Base-by-base conservation (phyloP, 306 rosid genomes). In the Styphnolobium japonicum region DNA sequence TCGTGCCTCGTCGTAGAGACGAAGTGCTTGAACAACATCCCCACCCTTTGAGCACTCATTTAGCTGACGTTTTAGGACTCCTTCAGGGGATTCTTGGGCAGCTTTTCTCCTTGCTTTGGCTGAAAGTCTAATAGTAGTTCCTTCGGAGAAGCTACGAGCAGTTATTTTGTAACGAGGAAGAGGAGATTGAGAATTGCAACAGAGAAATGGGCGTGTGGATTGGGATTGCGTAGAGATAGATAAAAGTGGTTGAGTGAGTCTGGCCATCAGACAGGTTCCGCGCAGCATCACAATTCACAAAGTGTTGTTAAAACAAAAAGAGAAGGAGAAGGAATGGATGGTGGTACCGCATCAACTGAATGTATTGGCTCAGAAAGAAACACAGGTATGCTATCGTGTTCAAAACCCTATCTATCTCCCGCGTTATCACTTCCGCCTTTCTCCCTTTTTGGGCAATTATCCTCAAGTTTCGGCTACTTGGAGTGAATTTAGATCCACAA, bases 1-100 rank as follows among this genome's bases (percentile, higher is more conserved):
- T 4, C 85, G 86, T 6, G 98, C 94, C 82, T 90, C 91, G 4
- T 95, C 96, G 33, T 95, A 93, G 37, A 91, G 93, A 36, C 45
- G 4, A 57, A 95, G 92, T 19, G 99, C 98, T 64, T 89, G 89
- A 40, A 66, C 57, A 62, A 90, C 67, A 19, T 90, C 80, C 9
- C 96, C 88, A 5, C 61, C 6, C 62, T 69, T 89, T 0, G 99
- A 93, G 48, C 97, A 95, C 77, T 74, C 58, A 36, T 73, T 90
- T 0, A 91, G 86, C 53, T 85, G 84, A 34, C 25, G 39, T 29
- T 18, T 80, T 2, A 95, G 86, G 22, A 91, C 57, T 12, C 86
- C 89, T 23, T 83, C 87, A 0, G 97, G 97, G 3, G 89, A 88
- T 10, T 90, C 89, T 0, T 29, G 22, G 29, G 11, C 43, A 5